Evolutionary conservation across 2,329 filamentous ascomycete species (phyloP).

Genomic region (Talaromyces rugulosus): DNA sequence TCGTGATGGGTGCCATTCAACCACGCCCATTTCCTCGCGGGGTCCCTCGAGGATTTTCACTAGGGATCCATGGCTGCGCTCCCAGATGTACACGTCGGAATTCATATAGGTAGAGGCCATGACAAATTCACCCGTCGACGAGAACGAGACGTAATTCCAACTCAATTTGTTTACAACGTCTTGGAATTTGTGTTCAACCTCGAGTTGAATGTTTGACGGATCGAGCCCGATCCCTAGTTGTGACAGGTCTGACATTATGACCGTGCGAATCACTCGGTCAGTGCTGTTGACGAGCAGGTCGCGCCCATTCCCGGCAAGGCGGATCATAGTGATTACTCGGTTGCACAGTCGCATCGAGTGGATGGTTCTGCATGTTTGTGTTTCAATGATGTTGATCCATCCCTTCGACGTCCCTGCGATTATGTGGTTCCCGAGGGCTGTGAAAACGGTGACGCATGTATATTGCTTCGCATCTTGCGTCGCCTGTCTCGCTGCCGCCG

Average conservation of each 20-base stretch:
- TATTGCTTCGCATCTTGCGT: slow-evolving; percentile 92
- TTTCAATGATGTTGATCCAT: slow-evolving; percentile 92
- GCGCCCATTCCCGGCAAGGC: slow-evolving; percentile 77
- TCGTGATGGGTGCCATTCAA: slow-evolving; percentile 92
- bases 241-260: slow-evolving; percentile 75
- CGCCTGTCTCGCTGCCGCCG: slow-evolving; percentile 72
- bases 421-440: slow-evolving; percentile 78
- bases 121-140: slow-evolving; percentile 89
- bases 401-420: slow-evolving; percentile 92
- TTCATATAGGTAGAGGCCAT: slow-evolving; percentile 97
- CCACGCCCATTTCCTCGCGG: slow-evolving; percentile 91
- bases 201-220: slow-evolving; percentile 78
- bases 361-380: slow-evolving; percentile 72
- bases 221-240: slow-evolving; percentile 59
- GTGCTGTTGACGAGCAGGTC: slow-evolving; percentile 89
- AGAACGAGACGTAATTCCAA: slow-evolving; percentile 97
- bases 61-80: slow-evolving; percentile 84
- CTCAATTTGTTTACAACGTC: slow-evolving; percentile 92
- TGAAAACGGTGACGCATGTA: slow-evolving; percentile 90
- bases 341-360: slow-evolving; percentile 85
- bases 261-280: slow-evolving; percentile 90
- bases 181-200: slow-evolving; percentile 96
- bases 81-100: slow-evolving; percentile 98
- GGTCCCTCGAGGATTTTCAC: slow-evolving; percentile 96
- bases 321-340: slow-evolving; percentile 82